A percentile compares a stretch with the other conserved stretches of the same genome.
phyloP scores from a whole-genome alignment of 2,329 filamentous ascomycete genomes.

The Stagonosporopsis cucurbitacearum region DNA sequence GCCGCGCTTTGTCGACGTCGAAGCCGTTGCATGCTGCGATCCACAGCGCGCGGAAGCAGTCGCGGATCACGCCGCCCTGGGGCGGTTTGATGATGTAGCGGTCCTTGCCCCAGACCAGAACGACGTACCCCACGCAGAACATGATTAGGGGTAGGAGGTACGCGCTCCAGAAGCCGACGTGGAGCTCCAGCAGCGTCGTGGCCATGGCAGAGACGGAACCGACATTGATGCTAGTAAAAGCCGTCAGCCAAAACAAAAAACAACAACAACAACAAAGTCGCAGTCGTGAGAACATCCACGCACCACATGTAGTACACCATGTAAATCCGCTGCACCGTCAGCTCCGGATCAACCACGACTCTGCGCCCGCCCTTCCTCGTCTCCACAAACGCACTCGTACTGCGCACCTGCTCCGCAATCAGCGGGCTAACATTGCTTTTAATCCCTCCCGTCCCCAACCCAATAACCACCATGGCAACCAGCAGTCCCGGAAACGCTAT shows the following conservation, averaged over 20 bases:
- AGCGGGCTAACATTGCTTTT: conserved; percentile 73
- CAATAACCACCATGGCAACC: conserved; percentile 70
- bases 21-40: conserved; percentile 61
- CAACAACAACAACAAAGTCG: no score
- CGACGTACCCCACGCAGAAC: conserved; percentile 68
- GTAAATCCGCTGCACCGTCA: conserved; percentile 56
- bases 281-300: no score
- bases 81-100: conserved; percentile 48
- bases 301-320: conserved; percentile 71
- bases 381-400: conserved; percentile 51
- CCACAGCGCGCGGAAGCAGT: conserved; percentile 64
- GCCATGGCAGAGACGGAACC: conserved; percentile 72
- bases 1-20: conserved; percentile 68
- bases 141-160: conserved; percentile 69
- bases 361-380: conserved; percentile 47
- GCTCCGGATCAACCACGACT: conserved; percentile 54
- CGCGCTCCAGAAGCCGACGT: conserved; percentile 74
- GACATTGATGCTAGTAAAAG: conserved; percentile 63
- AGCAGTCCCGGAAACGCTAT: conserved; percentile 69
- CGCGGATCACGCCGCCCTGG: conserved; percentile 46
- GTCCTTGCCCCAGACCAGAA: conserved; percentile 50
- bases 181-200: conserved; percentile 72
- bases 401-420: conserved; percentile 57
- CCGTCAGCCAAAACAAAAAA: no score
- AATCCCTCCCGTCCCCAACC: conserved; percentile 80